Evolutionary conservation across 768 basidiomycete species (phyloP).

Genomic region (Lactifluus echinatus): DNA sequence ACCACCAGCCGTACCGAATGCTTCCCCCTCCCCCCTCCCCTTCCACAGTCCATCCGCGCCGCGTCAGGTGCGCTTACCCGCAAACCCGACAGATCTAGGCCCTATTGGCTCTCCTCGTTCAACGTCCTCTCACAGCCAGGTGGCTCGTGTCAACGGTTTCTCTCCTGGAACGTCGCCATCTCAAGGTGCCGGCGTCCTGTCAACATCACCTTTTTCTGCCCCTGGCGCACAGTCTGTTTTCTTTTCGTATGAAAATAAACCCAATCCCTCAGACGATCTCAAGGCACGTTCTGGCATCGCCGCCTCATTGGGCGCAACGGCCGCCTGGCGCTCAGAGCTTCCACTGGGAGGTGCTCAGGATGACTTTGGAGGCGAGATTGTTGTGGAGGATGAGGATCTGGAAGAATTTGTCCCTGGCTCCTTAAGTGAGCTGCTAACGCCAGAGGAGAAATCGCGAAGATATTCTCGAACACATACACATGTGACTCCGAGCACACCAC

Average conservation of each 20-base stretch:
- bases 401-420: slow-evolving; percentile 88
- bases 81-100: slow-evolving; percentile 52
- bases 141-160: slow-evolving; percentile 36
- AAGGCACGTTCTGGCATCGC: slow-evolving; percentile 45
- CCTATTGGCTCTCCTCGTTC: slow-evolving; percentile 71
- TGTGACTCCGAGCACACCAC: slow-evolving; percentile 18
- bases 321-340: slow-evolving; percentile 31
- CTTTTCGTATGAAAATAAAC: slow-evolving; percentile 28
- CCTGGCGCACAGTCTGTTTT: slow-evolving; percentile 58
- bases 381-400: slow-evolving; percentile 64
- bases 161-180: slow-evolving; percentile 56
- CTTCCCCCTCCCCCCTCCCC: slow-evolving; percentile 43
- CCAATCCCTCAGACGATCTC: slow-evolving; percentile 27
- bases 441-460: slow-evolving; percentile 74
- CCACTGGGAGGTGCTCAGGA: slow-evolving; percentile 6
- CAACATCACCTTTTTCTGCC: slow-evolving; percentile 69
- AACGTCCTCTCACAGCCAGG: slow-evolving; percentile 28
- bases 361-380: slow-evolving; percentile 27
- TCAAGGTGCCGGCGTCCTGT: slow-evolving; percentile 32
- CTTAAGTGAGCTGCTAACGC: slow-evolving; percentile 81
- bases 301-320: slow-evolving; percentile 54
- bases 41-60: slow-evolving; percentile 42
- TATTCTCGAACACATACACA: slow-evolving; percentile 65
- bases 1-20: slow-evolving; percentile 1
- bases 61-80: slow-evolving; percentile 35